A percentile compares a stretch with the other conserved stretches of the same genome.
Evolutionary conservation across 2,329 filamentous ascomycete genomes (phyloP).

Genomic region (Pseudogymnoascus sp.): DNA sequence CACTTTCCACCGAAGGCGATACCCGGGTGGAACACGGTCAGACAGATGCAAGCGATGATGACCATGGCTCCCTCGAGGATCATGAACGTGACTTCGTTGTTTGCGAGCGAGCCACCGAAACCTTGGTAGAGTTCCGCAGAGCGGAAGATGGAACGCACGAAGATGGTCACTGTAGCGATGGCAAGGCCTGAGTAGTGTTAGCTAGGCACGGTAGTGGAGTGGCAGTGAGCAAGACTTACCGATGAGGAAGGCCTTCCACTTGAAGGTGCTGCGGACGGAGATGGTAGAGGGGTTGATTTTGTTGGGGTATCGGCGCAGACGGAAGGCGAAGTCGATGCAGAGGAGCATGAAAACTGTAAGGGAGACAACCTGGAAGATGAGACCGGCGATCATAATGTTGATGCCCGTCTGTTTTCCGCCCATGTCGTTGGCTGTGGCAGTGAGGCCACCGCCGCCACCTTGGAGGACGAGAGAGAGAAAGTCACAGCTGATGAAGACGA

Average conservation of each 20-base stretch:
- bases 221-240: neutral
- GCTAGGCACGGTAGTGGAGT: neutral
- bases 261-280: constrained; percentile 1
- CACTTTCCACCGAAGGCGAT: constrained; percentile 18
- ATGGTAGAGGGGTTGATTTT: neutral
- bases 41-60: constrained; percentile 21
- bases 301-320: constrained; percentile 12
- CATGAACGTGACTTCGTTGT: constrained; percentile 37
- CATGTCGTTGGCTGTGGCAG: constrained; percentile 22
- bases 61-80: constrained; percentile 36
- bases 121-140: constrained; percentile 49
- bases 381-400: constrained; percentile 49
- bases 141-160: constrained; percentile 49
- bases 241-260: constrained; percentile 1
- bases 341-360: constrained; percentile 29
- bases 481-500: constrained; percentile 47
- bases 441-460: constrained; percentile 48
- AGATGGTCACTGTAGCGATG: constrained; percentile 45
- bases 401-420: constrained; percentile 34
- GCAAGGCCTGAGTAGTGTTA: constrained; percentile 25
- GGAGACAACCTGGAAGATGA: constrained; percentile 47
- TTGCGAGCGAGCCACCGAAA: constrained; percentile 41
- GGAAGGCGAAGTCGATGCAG: constrained; percentile 20
- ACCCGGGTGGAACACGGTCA: constrained; percentile 29
- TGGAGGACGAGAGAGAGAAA: constrained; percentile 50